Evolutionary conservation across 2,329 filamentous ascomycete species (phyloP), one percentile per base, ranked within the genome.

Genomic region (Thermochaetoides dissita): DNA sequence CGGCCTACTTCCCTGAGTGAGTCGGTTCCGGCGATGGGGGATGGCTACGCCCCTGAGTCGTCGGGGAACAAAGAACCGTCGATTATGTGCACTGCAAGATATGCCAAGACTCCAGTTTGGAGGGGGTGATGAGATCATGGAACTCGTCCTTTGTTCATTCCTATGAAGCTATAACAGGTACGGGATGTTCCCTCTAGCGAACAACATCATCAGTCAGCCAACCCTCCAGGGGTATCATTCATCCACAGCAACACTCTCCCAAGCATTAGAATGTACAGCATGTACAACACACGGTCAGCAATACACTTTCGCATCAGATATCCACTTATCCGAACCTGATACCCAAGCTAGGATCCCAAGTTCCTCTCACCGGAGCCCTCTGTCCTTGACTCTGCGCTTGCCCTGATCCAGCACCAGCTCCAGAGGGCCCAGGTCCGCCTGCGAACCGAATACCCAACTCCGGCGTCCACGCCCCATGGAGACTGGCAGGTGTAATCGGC

Each of bases 401-500:
- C 30, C 40, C 39, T 43, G 8, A 38, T 30, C n/a, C 33, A 8
- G 12, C 38, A 33, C 5, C 34, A 36, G 24, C 39, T 10, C 10
- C 38, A 12, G 38, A 5, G 6, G 38, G 10, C 4, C 11, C 30
- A 17, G 51, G 49, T 10, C 62, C 53, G 10, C 64, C 70, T 1
- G 74, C 75, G 59, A 94, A 94, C 44, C 78, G 79, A 53, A 94
- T 91, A 0, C 81, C 83, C 68, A 84, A 79, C 2, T 81, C 79
- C 0, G 86, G 84, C 42, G 76, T 79, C 87, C 87, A 94, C 58
- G 84, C 77, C 6, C 59, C 72, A 63, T 52, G 71, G 60, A 49
- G 50, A 10, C 40, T 49, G 1, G 49, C 45, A 8, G 54, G 52
- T 0, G 63, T 56, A 46, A 61, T 56, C 39, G 62, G 56, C 1